Evolutionary conservation across 305 asterid genomes (phyloP).

Genomic region (Rubia peregrina): DNA sequence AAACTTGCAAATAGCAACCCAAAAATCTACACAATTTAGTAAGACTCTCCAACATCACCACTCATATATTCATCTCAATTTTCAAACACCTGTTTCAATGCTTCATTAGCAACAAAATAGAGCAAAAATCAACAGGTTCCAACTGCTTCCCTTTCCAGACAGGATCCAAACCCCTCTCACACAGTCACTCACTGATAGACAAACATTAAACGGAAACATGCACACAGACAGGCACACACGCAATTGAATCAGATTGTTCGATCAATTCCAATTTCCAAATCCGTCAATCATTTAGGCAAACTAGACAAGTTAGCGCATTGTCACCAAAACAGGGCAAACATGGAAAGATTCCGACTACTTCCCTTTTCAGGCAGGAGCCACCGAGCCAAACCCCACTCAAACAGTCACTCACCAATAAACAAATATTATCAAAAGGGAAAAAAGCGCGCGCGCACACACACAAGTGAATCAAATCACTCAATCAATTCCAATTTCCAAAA

Average conservation of each 20-base stretch:
- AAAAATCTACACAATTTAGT: background rate
- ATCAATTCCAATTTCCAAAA: conserved; percentile 2
- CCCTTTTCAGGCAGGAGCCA: background rate
- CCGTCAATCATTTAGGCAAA: background rate
- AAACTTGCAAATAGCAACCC: background rate
- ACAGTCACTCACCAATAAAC: background rate
- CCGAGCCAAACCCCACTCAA: background rate
- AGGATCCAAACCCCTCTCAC: background rate
- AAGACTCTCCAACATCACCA: background rate
- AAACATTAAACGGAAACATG: too few relatives aligned
- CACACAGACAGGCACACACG: background rate
- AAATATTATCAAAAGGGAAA: background rate
- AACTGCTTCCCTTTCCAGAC: background rate
- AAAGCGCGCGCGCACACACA: background rate
- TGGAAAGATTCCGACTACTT: background rate
- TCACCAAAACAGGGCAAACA: background rate
- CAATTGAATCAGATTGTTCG: background rate
- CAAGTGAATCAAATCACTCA: background rate
- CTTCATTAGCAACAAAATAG: background rate
- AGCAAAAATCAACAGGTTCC: background rate
- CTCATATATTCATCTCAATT: background rate
- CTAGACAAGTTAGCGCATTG: too few relatives aligned
- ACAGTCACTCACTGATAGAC: background rate
- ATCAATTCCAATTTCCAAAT: background rate
- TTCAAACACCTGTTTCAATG: background rate